These are phyloP conservation scores for Myrica gale DNA, from an alignment of 306 rosid species.

Conservation along the genomic window DNA sequence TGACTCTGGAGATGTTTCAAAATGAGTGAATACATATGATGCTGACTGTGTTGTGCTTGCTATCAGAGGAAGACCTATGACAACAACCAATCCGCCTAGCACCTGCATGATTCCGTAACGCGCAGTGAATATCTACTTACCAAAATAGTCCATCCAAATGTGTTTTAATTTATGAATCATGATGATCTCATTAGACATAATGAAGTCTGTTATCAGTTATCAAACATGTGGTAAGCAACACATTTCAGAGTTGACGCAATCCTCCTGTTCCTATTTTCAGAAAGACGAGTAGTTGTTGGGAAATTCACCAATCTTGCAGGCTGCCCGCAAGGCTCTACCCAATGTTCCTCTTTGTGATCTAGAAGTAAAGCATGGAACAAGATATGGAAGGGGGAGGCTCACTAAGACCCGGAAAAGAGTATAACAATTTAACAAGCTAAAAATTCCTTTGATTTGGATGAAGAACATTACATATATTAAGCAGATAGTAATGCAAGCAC, in stretches of 20 bases:
- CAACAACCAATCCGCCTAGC: not conserved
- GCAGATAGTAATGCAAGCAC: not conserved
- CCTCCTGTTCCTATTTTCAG: not conserved
- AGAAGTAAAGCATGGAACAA: not conserved
- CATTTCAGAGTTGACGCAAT: no score
- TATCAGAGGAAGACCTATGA: conserved; percentile 1
- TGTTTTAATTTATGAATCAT: no score
- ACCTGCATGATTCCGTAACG: not conserved
- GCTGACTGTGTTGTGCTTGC: conserved; percentile 8
- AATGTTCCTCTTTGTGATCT: not conserved
- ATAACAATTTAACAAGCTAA: not conserved
- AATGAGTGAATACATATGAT: conserved; percentile 10
- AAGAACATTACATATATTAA: not conserved
- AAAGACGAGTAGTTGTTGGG: not conserved
- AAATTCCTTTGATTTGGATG: not conserved
- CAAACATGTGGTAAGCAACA: no score
- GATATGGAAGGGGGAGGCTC: not conserved
- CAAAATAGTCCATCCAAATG: no score
- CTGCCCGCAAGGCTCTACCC: not conserved
- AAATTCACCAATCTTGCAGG: not conserved
- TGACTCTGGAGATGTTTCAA: conserved; percentile 10
- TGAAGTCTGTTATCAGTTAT: no score
- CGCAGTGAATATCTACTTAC: no score
- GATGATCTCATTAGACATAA: no score
- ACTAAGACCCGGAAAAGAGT: not conserved